Base-by-base conservation (phyloP, 176 grass and related monocot genomes). In the Musa itinerans region DNA sequence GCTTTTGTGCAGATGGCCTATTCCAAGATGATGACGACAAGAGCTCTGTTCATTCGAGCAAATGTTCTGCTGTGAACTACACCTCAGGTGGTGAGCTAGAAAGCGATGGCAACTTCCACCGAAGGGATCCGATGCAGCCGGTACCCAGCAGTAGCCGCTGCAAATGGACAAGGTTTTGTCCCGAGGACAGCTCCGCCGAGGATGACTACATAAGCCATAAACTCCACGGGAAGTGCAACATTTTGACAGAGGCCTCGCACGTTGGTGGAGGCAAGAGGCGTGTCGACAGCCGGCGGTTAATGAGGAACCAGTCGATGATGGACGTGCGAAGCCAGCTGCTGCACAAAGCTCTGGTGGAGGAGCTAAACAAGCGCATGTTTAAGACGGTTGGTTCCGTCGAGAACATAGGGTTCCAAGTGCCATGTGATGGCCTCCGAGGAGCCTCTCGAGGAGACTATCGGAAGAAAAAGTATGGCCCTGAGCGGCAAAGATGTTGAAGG, bases 361-460 rank as follows among this genome's bases (percentile, higher is more conserved):
- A 98, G 84, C 83, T 98, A 75, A 98, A 89, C 75, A 92, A 92
- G 50, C 83, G 90, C 66, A 54, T 91, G 75, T 98, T 98, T 82
- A 98, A 98, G 76, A 98, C 90, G 19, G 82, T 98, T 63, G 86
- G 81, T 43, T 74, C 90, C 11, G 84, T 98, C 49, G 90, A 98
- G 69, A 84, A 84, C 85, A 91, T 97, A 34, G 90, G 90, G 10
- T 97, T 90, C 81, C 87, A 83, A 17, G 49, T 53, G 23, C 81
- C 85, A 6, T 81, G 23, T 65, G 71, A 80, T 50, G 75, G 75
- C 0, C 78, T 78, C 24, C 68, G 69, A 17, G 24, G 27, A 29
- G 49, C 81, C 2, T 55, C 92, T 2, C 70, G 76, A 52, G 76
- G 62, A 27, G 76, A 78, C 14, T 52, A 55, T 50, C 74, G 71